Base-by-base conservation (phyloP, 176 grass and related monocot genomes). In the Triticum dicoccoides region DNA sequence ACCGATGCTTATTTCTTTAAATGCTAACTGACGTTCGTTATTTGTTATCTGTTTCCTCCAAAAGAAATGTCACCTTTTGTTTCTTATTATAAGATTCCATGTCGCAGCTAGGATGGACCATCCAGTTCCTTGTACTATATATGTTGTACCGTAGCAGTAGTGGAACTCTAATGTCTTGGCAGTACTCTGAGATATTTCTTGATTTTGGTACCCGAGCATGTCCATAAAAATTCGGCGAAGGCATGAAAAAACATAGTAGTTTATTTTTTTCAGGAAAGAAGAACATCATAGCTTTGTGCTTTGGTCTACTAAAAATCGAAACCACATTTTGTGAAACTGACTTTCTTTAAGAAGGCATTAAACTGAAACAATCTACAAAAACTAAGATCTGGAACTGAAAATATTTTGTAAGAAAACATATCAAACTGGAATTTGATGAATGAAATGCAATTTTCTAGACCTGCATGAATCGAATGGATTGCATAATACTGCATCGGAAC, bases 71-170 rank as follows among this genome's bases (percentile, higher is more conserved):
- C 41, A 64, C 76, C 20, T 69, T 58, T 47, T 61, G 3, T 54
- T 91, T 61, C 10, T 61, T 80, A 6, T 84, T 80, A 6, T 80
- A n/a, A 74, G 27, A 79, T 87, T 44, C 79, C 37, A 76, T 21
- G 54, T 0, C 14, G 51, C 47, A 84, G 17, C 38, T 54, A 81
- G 61, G 38, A 61, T 75, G 71, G 35, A 33, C 9, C 63, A 70
- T 71, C 34, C 34, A 35, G 38, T 63, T 70, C 77, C 20, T 68
- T 77, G 30, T 62, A 59, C 54, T 21, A 79, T 78, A 13, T 78
- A 82, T 79, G 17, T 33, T 86, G 77, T 8, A 54, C 17, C 52
- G 71, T 82, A 52, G 71, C 15, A 68, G 6, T 64, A 9, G 13
- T 42, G 9, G 20, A 80, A 67, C 75, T 65, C 35, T 77, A 61